Conservation (phyloP, 176 grass and related monocot species). For the Tuctoria greenei region DNA sequence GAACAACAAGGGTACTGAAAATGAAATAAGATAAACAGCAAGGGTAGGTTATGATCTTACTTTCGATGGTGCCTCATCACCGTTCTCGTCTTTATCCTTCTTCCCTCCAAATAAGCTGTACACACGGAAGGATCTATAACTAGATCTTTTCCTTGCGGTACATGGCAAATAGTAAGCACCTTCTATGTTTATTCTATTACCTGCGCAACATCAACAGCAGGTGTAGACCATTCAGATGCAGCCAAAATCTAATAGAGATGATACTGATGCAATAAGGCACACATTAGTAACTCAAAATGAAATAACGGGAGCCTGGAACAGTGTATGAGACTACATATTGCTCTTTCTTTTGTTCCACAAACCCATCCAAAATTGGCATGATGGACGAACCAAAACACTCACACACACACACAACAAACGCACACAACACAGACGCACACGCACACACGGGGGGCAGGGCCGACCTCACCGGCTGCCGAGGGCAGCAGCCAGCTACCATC, state of each 20-base stretch:
- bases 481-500: not conserved
- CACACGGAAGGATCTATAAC: constrained; percentile 60
- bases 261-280: not conserved
- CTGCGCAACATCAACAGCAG: constrained; percentile 40
- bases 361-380: not conserved
- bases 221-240: constrained; percentile 9
- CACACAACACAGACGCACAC: no score
- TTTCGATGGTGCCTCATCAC: constrained; percentile 76
- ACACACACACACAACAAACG: no score
- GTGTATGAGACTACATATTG: not conserved
- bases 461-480: not conserved
- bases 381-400: not conserved
- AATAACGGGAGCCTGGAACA: not conserved
- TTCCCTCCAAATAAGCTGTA: constrained; percentile 96
- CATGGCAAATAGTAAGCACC: constrained; percentile 47
- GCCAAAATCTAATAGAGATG: not conserved
- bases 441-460: not conserved
- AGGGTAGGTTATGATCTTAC: constrained; percentile 42
- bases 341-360: not conserved
- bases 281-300: not conserved
- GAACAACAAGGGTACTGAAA: not conserved
- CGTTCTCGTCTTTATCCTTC: constrained; percentile 81
- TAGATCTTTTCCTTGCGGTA: constrained; percentile 46
- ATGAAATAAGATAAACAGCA: constrained; percentile 19
- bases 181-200: constrained; percentile 47